Conservation (phyloP, 2,329 filamentous ascomycete genomes). For the Paecilomyces dactylethromorphus region DNA sequence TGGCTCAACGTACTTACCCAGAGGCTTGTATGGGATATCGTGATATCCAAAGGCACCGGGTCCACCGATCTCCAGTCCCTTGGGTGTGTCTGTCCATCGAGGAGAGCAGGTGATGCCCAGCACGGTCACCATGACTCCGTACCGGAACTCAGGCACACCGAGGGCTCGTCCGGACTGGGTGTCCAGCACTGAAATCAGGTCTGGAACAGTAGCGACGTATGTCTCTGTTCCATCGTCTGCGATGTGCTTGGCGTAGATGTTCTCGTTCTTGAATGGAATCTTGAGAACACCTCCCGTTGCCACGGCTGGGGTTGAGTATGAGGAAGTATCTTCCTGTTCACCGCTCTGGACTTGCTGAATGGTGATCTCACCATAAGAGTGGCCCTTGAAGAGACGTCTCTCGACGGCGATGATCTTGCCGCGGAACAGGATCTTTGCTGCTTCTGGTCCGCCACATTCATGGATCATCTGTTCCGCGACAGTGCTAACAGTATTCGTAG, state of each 20-base stretch:
- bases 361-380: conserved; percentile 1
- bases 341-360: conserved; percentile 1
- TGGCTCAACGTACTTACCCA: conserved; percentile 48
- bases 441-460: conserved; percentile 49
- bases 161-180: conserved; percentile 52
- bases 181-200: conserved; percentile 39
- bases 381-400: conserved; percentile 25
- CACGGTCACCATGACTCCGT: conserved; percentile 47
- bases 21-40: conserved; percentile 43
- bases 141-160: conserved; percentile 50
- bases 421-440: conserved; percentile 54
- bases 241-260: conserved; percentile 52
- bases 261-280: conserved; percentile 71
- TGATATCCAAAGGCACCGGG: conserved; percentile 45
- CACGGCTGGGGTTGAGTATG: conserved; percentile 17
- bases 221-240: conserved; percentile 28
- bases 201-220: conserved; percentile 16
- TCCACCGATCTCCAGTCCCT: conserved; percentile 41
- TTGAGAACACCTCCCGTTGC: conserved; percentile 46
- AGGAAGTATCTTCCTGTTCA: conserved; percentile 22
- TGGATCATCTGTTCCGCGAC: conserved; percentile 41
- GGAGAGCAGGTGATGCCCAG: conserved; percentile 50
- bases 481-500: conserved; percentile 35
- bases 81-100: conserved; percentile 45
- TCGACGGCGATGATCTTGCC: conserved; percentile 60